phyloP scores from a whole-genome alignment of 2,329 filamentous ascomycete genomes.

The Fusarium nisikadoi region DNA sequence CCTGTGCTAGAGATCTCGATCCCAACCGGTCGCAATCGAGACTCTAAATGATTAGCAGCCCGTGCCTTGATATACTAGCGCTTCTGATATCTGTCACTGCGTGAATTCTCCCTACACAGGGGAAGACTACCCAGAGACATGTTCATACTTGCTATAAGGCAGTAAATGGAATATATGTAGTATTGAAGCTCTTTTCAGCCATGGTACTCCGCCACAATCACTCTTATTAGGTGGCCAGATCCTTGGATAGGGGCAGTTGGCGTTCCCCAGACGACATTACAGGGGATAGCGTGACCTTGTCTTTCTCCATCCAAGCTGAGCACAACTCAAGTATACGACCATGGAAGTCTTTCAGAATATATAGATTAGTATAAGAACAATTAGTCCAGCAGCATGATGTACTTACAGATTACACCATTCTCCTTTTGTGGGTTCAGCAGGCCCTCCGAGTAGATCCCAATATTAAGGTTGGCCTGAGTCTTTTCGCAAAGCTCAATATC shows the following conservation, averaged over 20 bases:
- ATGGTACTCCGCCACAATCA: rapidly evolving
- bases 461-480: rapidly evolving
- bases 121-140: not conserved
- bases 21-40: not conserved
- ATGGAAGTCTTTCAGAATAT: not conserved
- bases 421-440: not conserved
- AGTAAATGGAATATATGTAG: not conserved
- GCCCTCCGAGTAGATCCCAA: not conserved
- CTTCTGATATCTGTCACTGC: rapidly evolving
- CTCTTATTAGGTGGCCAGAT: rapidly evolving
- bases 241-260: rapidly evolving
- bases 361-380: not conserved
- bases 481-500: not conserved
- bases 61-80: rapidly evolving
- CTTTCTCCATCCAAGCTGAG: not conserved
- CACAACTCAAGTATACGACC: not conserved
- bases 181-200: rapidly evolving
- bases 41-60: no score
- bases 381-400: no score
- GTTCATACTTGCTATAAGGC: rapidly evolving
- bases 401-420: not conserved
- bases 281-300: rapidly evolving
- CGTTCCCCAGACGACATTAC: rapidly evolving
- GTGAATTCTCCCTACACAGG: not conserved
- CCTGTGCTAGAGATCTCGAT: rapidly evolving